phyloP scores from a whole-genome alignment of 306 rosid species.

The Prunus armeniaca region DNA sequence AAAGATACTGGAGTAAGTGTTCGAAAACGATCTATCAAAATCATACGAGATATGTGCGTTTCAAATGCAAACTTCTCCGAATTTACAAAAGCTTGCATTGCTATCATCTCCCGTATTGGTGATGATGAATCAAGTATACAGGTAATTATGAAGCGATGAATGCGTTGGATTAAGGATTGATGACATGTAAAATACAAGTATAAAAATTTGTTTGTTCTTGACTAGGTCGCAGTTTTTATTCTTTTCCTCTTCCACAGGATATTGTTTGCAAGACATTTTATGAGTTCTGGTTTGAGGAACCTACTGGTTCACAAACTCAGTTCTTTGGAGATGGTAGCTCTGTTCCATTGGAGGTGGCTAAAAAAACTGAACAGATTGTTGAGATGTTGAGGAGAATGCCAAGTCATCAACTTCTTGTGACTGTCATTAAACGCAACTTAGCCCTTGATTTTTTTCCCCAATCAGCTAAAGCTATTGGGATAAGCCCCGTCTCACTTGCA shows the following conservation, averaged over 20 bases:
- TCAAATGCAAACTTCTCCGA: slow-evolving; percentile 80
- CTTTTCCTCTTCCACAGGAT: slow-evolving; percentile 54
- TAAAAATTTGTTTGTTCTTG: slow-evolving; percentile 2
- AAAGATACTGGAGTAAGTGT: slow-evolving; percentile 97
- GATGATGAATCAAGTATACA: slow-evolving; percentile 94
- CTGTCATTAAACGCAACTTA: slow-evolving; percentile 82
- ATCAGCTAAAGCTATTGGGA: slow-evolving; percentile 81
- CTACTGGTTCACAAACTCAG: slow-evolving; percentile 61
- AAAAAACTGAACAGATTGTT: slow-evolving; percentile 93
- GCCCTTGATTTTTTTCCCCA: slow-evolving; percentile 97
- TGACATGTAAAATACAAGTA: neutral
- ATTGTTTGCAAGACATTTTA: slow-evolving; percentile 96
- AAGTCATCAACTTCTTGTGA: slow-evolving; percentile 82
- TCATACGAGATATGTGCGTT: slow-evolving; percentile 94
- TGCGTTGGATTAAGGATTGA: neutral
- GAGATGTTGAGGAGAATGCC: slow-evolving; percentile 82
- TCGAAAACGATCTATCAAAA: slow-evolving; percentile 93
- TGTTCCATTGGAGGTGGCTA: slow-evolving; percentile 83
- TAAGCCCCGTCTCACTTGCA: slow-evolving; percentile 70
- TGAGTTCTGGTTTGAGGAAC: slow-evolving; percentile 99
- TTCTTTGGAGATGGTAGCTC: slow-evolving; percentile 83
- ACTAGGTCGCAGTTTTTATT: slow-evolving; percentile 8
- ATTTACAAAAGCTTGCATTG: slow-evolving; percentile 83
- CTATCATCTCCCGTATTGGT: slow-evolving; percentile 82
- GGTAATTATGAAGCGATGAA: slow-evolving; percentile 44